These are phyloP conservation scores for Acacia pycnantha DNA, from an alignment of 331 rosid genomes.

Conservation along the genomic window DNA sequence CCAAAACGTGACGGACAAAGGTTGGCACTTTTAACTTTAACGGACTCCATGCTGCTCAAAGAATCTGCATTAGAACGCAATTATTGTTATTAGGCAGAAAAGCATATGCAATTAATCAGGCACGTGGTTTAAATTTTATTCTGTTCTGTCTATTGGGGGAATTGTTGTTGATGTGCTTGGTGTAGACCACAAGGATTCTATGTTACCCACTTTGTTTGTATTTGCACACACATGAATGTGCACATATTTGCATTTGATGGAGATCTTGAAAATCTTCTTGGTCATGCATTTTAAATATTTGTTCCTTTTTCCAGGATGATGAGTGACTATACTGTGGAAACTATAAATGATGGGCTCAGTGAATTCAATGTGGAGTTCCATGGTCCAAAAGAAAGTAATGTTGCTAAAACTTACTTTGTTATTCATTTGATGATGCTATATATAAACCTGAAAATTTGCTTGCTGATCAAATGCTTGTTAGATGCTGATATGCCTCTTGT, in stretches of 20 bases:
- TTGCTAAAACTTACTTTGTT: conserved; percentile 23
- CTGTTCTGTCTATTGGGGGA: conserved; percentile 18
- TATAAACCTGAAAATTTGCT: neutral
- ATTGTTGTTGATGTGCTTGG: neutral
- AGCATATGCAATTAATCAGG: conserved; percentile 20
- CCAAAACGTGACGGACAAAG: neutral
- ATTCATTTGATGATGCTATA: conserved; percentile 19
- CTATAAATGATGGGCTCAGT: conserved; percentile 77
- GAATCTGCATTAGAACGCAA: neutral
- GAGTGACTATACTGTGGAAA: conserved; percentile 97
- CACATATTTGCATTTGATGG: neutral
- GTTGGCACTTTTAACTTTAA: conserved; percentile 1
- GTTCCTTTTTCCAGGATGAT: conserved; percentile 80
- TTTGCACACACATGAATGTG: neutral
- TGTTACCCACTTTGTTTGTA: neutral
- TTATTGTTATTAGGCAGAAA: conserved; percentile 8
- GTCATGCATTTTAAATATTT: conserved; percentile 21
- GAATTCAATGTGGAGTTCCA: conserved; percentile 93
- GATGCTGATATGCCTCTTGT: neutral
- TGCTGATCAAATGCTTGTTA: conserved; percentile 9
- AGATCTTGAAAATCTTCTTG: neutral
- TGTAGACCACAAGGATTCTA: neutral
- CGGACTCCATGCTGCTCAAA: conserved; percentile 1
- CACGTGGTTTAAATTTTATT: conserved; percentile 2
- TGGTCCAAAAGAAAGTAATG: conserved; percentile 98